A percentile compares a stretch with the other conserved stretches of the same genome.
phyloP scores from a whole-genome alignment of 2,329 filamentous ascomycete species.

The Alternaria ethzedia region DNA sequence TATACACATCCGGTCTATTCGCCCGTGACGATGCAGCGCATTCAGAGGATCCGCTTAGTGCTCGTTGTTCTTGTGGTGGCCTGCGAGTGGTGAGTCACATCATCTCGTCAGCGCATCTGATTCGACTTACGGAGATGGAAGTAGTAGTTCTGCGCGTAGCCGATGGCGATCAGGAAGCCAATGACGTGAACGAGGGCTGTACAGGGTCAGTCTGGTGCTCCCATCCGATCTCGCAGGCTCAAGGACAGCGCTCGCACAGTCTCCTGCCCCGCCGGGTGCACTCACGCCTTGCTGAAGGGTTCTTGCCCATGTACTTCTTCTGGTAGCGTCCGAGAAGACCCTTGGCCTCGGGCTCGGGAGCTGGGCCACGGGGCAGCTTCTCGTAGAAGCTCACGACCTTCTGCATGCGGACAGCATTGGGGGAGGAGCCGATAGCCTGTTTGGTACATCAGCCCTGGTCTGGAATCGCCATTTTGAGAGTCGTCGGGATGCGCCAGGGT shows the following conservation, averaged over 20 bases:
- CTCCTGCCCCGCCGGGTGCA: conserved; percentile 31
- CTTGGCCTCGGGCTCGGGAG: conserved; percentile 80
- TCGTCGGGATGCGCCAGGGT: not conserved
- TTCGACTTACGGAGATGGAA: conserved; percentile 91
- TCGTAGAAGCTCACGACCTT: conserved; percentile 98
- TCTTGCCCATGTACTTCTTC: conserved; percentile 89
- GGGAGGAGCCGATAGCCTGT: conserved; percentile 91
- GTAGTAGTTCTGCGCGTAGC: conserved; percentile 99
- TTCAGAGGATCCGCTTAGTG: conserved; percentile 66
- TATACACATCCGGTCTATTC: conserved; percentile 41
- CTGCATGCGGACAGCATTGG: conserved; percentile 97
- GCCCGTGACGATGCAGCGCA: conserved; percentile 6
- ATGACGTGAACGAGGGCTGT: conserved; percentile 89
- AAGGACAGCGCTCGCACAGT: not conserved
- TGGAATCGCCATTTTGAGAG: not conserved
- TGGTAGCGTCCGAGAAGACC: conserved; percentile 90
- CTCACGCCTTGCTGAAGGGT: conserved; percentile 86
- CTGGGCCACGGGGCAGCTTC: conserved; percentile 91
- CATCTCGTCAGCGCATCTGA: conserved; percentile 8
- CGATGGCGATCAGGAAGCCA: conserved; percentile 75
- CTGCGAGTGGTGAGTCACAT: conserved; percentile 57
- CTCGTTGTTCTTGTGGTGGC: conserved; percentile 99
- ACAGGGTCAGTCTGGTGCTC: conserved; percentile 21
- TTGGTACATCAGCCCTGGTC: conserved; percentile 28
- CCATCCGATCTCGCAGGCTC: not conserved